Evolutionary conservation across 495 filamentous ascomycete genomes (phyloP).

Genomic region (Aspergillus saccharolyticus): DNA sequence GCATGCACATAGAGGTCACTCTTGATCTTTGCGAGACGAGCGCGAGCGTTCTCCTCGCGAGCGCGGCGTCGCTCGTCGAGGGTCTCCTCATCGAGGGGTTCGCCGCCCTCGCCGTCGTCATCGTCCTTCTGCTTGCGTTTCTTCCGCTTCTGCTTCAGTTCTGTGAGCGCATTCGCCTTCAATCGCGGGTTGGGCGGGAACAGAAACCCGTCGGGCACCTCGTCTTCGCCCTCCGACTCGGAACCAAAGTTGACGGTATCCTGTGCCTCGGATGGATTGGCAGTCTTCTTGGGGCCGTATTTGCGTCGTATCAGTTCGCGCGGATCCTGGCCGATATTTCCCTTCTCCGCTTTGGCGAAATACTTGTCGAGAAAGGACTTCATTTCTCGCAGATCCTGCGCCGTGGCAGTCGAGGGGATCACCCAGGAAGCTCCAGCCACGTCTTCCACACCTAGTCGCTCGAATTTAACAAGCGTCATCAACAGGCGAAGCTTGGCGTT

Average conservation of each 20-base stretch:
- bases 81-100: constrained; percentile 45
- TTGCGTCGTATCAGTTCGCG: constrained; percentile 73
- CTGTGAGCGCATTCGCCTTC: constrained; percentile 44
- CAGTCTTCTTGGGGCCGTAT: constrained; percentile 42
- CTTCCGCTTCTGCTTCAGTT: constrained; percentile 50
- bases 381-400: constrained; percentile 57
- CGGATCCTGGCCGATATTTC: constrained; percentile 59
- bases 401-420: constrained; percentile 60
- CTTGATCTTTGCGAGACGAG: constrained; percentile 73
- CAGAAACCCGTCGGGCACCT: constrained; percentile 56
- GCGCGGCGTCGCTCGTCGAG: constrained; percentile 48
- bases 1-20: constrained; percentile 72
- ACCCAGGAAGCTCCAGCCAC: constrained; percentile 75
- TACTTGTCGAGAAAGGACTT: constrained; percentile 61
- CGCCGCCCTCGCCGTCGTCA: constrained; percentile 31
- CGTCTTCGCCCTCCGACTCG: constrained; percentile 55
- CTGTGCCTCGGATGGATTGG: constrained; percentile 29
- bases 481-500: constrained; percentile 88
- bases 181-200: constrained; percentile 56
- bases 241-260: constrained; percentile 52
- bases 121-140: constrained; percentile 35
- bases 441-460: constrained; percentile 61
- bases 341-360: constrained; percentile 64
- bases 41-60: constrained; percentile 53
- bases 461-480: constrained; percentile 69